Evolutionary conservation across 306 rosid genomes (phyloP).

Genomic region (Rubus parviflorus): DNA sequence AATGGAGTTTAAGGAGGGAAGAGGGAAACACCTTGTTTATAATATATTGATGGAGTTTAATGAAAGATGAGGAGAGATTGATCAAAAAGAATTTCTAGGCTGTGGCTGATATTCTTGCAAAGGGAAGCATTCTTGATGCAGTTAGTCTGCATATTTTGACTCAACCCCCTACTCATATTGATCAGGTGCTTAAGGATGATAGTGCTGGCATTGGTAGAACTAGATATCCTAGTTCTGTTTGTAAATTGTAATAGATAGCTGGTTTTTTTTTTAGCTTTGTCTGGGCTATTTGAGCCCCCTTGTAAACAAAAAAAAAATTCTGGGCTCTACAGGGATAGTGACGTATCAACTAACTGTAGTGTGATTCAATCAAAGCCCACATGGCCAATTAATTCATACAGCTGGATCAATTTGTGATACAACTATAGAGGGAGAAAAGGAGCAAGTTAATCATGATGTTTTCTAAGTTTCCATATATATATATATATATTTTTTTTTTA

Average conservation of each 20-base stretch:
- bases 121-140: too few relatives aligned
- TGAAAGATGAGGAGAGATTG: slow-evolving; percentile 18
- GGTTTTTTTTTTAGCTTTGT: too few relatives aligned
- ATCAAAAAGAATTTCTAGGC: slow-evolving; percentile 19
- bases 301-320: not conserved
- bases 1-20: not conserved
- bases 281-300: too few relatives aligned
- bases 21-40: slow-evolving; percentile 1
- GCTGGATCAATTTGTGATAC: slow-evolving; percentile 13
- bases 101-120: too few relatives aligned
- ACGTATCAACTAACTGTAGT: slow-evolving; percentile 24
- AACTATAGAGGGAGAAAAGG: not conserved
- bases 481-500: not conserved
- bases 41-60: not conserved
- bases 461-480: not conserved
- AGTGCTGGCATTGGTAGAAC: too few relatives aligned
- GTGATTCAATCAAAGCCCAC: slow-evolving; percentile 30
- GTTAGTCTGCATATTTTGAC: too few relatives aligned
- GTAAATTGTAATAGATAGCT: too few relatives aligned
- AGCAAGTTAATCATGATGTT: not conserved
- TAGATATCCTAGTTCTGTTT: too few relatives aligned
- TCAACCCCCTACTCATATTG: too few relatives aligned
- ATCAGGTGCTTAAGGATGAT: too few relatives aligned
- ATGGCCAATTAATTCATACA: slow-evolving; percentile 30
- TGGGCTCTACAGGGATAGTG: slow-evolving; percentile 34